Percentiles rank a stretch among this genome's conserved stretches.
Conservation (phyloP, 2,329 filamentous ascomycete genomes). For the Zymoseptoria pseudotritici region DNA sequence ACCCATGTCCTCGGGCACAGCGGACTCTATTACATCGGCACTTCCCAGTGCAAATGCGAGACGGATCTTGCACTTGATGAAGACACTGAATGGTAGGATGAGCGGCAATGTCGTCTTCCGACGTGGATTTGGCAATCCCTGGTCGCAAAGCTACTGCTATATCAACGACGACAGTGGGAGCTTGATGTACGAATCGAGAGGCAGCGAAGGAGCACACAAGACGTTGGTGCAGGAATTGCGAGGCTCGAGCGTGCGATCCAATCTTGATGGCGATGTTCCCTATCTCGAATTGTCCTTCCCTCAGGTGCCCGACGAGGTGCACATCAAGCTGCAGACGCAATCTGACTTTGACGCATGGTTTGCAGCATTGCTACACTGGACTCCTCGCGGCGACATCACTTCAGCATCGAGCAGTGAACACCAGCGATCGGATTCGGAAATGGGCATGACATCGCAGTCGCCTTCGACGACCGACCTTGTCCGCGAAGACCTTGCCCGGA, state of each 20-base stretch:
- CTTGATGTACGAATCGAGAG: slow-evolving; percentile 66
- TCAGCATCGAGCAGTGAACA: slow-evolving; percentile 14
- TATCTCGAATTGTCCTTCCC: slow-evolving; percentile 47
- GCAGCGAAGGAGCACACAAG: slow-evolving; percentile 56
- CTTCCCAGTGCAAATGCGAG: slow-evolving; percentile 49
- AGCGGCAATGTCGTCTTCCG: slow-evolving; percentile 70
- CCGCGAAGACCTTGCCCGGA: not conserved
- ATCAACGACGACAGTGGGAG: slow-evolving; percentile 70
- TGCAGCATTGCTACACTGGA: slow-evolving; percentile 72
- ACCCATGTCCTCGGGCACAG: slow-evolving; percentile 23
- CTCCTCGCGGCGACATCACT: slow-evolving; percentile 34
- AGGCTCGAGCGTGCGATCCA: slow-evolving; percentile 59
- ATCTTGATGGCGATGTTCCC: slow-evolving; percentile 41
- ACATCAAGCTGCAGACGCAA: slow-evolving; percentile 56
- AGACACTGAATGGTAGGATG: slow-evolving; percentile 69
- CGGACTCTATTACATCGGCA: slow-evolving; percentile 22
- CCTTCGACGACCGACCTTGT: slow-evolving; percentile 6
- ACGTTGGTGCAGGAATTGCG: slow-evolving; percentile 66
- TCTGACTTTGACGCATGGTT: slow-evolving; percentile 73
- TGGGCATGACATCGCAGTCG: slow-evolving; percentile 12
- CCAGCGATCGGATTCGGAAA: slow-evolving; percentile 12
- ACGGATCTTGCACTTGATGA: slow-evolving; percentile 68
- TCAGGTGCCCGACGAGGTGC: slow-evolving; percentile 52
- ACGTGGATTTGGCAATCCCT: slow-evolving; percentile 52
- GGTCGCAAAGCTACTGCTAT: slow-evolving; percentile 66